Base-by-base conservation (phyloP, 2,329 filamentous ascomycete species). In the Diaporthe humulicola region DNA sequence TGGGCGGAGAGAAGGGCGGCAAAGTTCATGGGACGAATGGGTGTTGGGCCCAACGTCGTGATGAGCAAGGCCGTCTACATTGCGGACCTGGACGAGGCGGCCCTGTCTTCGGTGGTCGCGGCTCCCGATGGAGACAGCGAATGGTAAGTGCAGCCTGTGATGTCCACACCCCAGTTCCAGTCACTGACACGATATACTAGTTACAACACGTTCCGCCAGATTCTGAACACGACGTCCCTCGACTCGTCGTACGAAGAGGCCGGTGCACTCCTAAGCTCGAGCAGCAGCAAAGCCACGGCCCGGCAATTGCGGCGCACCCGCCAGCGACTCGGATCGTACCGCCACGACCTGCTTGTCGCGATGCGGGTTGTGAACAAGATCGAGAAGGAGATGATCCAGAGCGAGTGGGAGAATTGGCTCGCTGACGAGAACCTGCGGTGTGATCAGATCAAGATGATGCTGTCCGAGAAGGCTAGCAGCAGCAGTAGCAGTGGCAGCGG, bases 361-460 rank as follows among this genome's bases (percentile, higher is more conserved):
- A 92, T 98, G 86, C 92, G 96, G 6, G 91, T 98, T 3, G 93
- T 98, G 76, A 98, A 98, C 84, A 93, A 90, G 74, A 92, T 98
- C 38, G 97, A 98, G 86, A 89, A 90, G 74, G 95, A 98, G 83
- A 93, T 98, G 82, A 84, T 98, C 71, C 90, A 92, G 80, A 93
- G 93, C 0, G 96, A 98, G 83, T 99, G 95, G 93, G 96, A 98
- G 85, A 94, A 94, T 77, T 99, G 96, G 96, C 88, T 98, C 40
- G 84, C 90, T 4, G 93, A 94, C 78, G 97, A 99, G 85, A 93
- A 92, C 77, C 84, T 88, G 45, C 90, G 94, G 66, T 99, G 97
- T 82, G 90, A 91, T 73, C 90, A 93, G 80, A 86, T 90, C 8
- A 85, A 86, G 36, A 81, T 80, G 42, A 83, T 88, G 79, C 82